These are phyloP conservation scores for Aspergillus kassunensis DNA, from an alignment of 495 filamentous ascomycete species.

Conservation along the genomic window DNA sequence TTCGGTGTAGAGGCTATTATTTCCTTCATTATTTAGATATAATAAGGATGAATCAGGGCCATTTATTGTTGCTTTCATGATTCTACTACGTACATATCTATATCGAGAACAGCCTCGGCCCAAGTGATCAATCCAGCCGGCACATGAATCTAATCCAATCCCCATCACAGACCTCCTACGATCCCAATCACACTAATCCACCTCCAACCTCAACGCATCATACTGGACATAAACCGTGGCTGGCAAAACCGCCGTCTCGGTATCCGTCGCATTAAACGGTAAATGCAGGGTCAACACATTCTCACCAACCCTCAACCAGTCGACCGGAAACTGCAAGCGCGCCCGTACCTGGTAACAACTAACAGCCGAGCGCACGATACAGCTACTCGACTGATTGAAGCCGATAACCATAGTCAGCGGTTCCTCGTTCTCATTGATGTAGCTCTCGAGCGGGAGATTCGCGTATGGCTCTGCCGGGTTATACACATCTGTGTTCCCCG, in stretches of 20 bases:
- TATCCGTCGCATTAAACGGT: constrained; percentile 50
- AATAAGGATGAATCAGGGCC: too few species aligned
- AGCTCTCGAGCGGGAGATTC: constrained; percentile 38
- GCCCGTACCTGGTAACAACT: constrained; percentile 54
- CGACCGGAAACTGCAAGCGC: constrained; percentile 46
- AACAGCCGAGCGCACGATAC: constrained; percentile 50
- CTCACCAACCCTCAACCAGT: constrained; percentile 38
- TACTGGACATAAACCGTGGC: constrained; percentile 54
- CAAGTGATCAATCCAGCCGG: too few species aligned
- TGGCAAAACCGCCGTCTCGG: constrained; percentile 50
- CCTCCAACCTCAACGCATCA: constrained; percentile 52
- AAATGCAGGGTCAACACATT: constrained; percentile 50
- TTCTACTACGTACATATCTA: too few species aligned
- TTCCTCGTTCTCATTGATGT: constrained; percentile 23
- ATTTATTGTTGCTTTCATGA: too few species aligned
- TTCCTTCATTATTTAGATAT: too few species aligned
- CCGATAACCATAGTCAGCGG: constrained; percentile 25
- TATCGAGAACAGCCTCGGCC: too few species aligned
- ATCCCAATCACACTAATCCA: too few species aligned
- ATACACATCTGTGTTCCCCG: constrained; percentile 52
- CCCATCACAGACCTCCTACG: too few species aligned
- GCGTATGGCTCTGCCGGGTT: constrained; percentile 42
- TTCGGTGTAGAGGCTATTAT: too few species aligned
- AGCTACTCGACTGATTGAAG: constrained; percentile 42
- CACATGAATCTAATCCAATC: too few species aligned